Evolutionary conservation across 2,329 filamentous ascomycete species (phyloP).

Genomic region (Dryadomyces quercivorus): DNA sequence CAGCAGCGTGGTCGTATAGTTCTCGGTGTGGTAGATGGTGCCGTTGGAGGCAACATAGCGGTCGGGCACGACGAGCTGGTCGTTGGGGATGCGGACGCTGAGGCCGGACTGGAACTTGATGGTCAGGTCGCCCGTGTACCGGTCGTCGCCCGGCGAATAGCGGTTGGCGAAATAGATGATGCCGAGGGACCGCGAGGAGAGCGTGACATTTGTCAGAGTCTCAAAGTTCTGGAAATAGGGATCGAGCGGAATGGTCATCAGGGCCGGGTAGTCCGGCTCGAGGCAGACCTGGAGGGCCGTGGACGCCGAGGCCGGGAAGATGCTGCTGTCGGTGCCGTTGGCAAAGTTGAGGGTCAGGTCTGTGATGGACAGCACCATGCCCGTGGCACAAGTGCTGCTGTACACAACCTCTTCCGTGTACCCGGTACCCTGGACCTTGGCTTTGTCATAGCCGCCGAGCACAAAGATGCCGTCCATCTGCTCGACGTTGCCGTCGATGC

Average conservation of each 20-base stretch:
- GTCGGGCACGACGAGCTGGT: conserved; percentile 18
- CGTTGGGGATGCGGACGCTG: conserved; percentile 16
- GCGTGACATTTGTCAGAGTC: background rate
- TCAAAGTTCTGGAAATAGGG: conserved; percentile 11
- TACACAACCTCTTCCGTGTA: conserved; percentile 13
- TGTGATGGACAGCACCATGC: conserved; percentile 17
- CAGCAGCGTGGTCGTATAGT: conserved; percentile 17
- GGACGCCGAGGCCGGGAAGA: conserved; percentile 11
- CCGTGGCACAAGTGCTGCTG: conserved; percentile 14
- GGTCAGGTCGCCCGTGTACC: conserved; percentile 11
- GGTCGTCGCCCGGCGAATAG: conserved; percentile 4
- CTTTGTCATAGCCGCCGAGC: conserved; percentile 19
- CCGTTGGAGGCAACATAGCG: background rate
- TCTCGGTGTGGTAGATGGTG: conserved; percentile 7
- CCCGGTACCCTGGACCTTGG: conserved; percentile 12
- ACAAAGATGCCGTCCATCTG: conserved; percentile 17
- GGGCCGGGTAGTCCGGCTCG: conserved; percentile 10
- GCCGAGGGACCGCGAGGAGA: conserved; percentile 10
- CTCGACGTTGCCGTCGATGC: conserved; percentile 8
- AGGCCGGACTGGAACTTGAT: conserved; percentile 12
- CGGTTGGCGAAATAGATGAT: conserved; percentile 12
- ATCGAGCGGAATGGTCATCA: conserved; percentile 13
- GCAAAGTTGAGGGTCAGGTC: conserved; percentile 21
- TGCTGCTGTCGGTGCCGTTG: conserved; percentile 19
- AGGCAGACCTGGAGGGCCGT: conserved; percentile 13